Evolutionary conservation across 805 yeast species (phyloP), one percentile per base, ranked within the genome.

Genomic region (Saccharomycopsis fibuligera): DNA sequence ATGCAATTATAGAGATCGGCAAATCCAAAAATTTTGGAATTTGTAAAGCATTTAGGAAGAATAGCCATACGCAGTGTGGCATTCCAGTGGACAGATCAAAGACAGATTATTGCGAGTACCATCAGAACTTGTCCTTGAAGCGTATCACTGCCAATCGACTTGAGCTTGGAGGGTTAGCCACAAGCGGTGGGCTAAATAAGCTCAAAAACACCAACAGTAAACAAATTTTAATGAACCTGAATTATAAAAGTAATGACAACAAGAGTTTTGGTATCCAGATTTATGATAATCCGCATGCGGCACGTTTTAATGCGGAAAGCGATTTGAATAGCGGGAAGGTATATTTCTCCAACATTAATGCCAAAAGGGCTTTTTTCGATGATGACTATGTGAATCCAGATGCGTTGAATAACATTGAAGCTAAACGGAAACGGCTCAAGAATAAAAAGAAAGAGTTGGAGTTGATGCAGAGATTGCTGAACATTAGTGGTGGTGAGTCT

Each of bases 1-100:
- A 75, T 46, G 70, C 76, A 29, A 66, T 91, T 1, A 45, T 90
- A 4, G 95, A 87, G 57, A 72, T 91, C 47, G 99, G 96, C 0
- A 69, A 73, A 31, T 70, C 88, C 19, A 72, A 74, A 50, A 77
- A 86, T 58, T 73, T 83, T 42, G 95, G 86, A 0, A 68, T 68
- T 47, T 91, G 99, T 62, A 63, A 67, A n/a, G 50, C 53, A 4
- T 71, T 73, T 10, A 55, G 68, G 2, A 59, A 67, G 12, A 75
- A 70, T 27, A 64, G 67, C 38, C 76, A 70, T 29, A 80, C 81
- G 14, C 60, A 65, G 4, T 90, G 98, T 64, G 67, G 66, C 9
- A 68, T 74, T 4, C 81, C 86, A 36, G 75, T 89, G 3, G 79
- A 88, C 58, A 64, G 61, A 19, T 64, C 73, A 6, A 70, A 68